Percentiles rank a stretch among this genome's conserved stretches.
phyloP scores from a whole-genome alignment of 2,329 filamentous ascomycete genomes.

The Fusarium sp. region DNA sequence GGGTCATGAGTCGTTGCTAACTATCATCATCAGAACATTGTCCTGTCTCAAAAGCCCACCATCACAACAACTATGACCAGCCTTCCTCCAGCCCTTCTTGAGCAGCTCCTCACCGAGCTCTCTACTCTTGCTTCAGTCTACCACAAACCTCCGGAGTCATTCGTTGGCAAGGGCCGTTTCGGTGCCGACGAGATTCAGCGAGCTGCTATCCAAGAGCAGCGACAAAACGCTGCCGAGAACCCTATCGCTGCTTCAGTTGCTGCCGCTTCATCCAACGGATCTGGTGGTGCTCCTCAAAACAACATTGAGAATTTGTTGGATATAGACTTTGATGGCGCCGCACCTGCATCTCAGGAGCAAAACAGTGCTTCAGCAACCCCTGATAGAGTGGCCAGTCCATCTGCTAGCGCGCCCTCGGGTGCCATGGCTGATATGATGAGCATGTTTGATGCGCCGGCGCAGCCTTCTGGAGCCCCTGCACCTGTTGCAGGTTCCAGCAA shows the following conservation, averaged over 20 bases:
- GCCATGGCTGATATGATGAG: constrained; percentile 75
- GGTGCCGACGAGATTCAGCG: constrained; percentile 95
- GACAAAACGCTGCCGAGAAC: constrained; percentile 91
- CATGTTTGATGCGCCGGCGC: constrained; percentile 76
- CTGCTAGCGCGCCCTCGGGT: constrained; percentile 57
- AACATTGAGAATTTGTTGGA: constrained; percentile 96
- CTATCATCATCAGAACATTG: constrained; percentile 69
- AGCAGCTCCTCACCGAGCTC: constrained; percentile 90
- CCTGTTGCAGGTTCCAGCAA: constrained; percentile 55
- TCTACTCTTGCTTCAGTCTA: constrained; percentile 97
- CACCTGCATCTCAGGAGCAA: constrained; percentile 84
- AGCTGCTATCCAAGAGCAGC: constrained; percentile 95
- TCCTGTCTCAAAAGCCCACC: constrained; percentile 92
- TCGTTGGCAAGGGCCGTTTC: constrained; percentile 93
- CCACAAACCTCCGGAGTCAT: constrained; percentile 98
- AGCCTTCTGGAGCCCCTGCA: constrained; percentile 60
- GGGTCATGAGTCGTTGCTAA: constrained; percentile 5
- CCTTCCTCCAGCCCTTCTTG: constrained; percentile 83
- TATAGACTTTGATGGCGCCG: constrained; percentile 94
- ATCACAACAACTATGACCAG: constrained; percentile 96
- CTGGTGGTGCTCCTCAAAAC: constrained; percentile 69
- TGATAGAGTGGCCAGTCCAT: constrained; percentile 75
- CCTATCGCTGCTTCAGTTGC: constrained; percentile 89
- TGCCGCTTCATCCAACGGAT: constrained; percentile 75
- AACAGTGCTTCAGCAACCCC: constrained; percentile 70